Evolutionary conservation across 2,329 filamentous ascomycete species (phyloP).

Genomic region (Laburnicola sp.): DNA sequence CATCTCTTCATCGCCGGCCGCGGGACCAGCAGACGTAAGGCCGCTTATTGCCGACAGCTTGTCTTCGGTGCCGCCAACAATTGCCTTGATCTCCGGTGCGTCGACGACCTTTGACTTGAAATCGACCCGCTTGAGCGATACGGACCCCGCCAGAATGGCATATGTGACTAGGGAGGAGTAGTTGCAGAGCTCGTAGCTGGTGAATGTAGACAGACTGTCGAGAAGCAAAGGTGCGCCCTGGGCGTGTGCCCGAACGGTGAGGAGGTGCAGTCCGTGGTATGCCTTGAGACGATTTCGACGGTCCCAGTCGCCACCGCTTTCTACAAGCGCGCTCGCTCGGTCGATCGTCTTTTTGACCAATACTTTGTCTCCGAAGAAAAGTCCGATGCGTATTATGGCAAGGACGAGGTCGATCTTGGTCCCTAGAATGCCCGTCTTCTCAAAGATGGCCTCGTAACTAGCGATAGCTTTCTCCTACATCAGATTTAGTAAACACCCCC

Average conservation of each 20-base stretch:
- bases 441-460: conserved; percentile 88
- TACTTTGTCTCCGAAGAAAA: conserved; percentile 93
- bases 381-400: conserved; percentile 89
- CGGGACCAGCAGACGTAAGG: conserved; percentile 77
- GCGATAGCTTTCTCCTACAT: conserved; percentile 86
- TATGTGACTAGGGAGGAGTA: conserved; percentile 95
- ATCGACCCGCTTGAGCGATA: conserved; percentile 93
- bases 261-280: conserved; percentile 90
- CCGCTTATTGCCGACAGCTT: conserved; percentile 82
- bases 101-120: conserved; percentile 99
- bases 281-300: conserved; percentile 97
- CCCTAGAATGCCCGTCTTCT: conserved; percentile 95
- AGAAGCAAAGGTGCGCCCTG: conserved; percentile 88
- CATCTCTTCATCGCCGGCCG: conserved; percentile 75
- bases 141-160: conserved; percentile 89
- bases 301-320: conserved; percentile 97
- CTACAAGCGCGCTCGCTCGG: conserved; percentile 84
- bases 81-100: conserved; percentile 96
- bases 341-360: conserved; percentile 94
- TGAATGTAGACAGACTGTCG: conserved; percentile 97
- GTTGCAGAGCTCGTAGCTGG: conserved; percentile 96
- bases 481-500: conserved; percentile 11
- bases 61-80: conserved; percentile 86
- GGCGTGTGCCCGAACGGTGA: conserved; percentile 89
- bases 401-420: conserved; percentile 97